Base-by-base conservation (phyloP, 169 alveolate species). In the Theileria orientalis region DNA sequence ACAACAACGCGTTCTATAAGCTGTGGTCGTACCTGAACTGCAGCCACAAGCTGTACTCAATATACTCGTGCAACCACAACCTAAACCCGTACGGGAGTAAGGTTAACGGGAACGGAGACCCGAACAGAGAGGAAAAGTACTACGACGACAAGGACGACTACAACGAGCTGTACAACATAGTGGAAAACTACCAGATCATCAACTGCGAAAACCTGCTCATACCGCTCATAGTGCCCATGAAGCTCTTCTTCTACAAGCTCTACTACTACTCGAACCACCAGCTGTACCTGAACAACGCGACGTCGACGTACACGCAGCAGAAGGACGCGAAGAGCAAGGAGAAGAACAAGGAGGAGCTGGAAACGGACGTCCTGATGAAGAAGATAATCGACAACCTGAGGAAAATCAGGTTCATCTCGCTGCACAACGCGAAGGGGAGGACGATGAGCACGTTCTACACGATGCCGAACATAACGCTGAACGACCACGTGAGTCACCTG, bases 21-120 rank as follows among this genome's bases (percentile, higher is more conserved):
- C 51, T 76, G 46, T 76, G 86, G 86, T 2, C 78, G 64, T 52
- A 64, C 40, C 60, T 76, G 32, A 67, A 76, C 44, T 76, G 86
- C 35, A 74, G 69, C 33, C 40, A 64, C 51, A 56, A 56, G 66
- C 66, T 56, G 3, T 56, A 56, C 66, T 56, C 66, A 56, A 25
- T 56, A 0, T 56, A 56, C 42, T 56, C 66, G 16, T n/a, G 21
- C 66, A 56, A 56, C 66, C 21, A 32, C 21, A 56, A 56, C 42
- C 19, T 56, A 1, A 56, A 56, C 66, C 66, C 66, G 25, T 56
- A 56, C 42, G 16, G 5, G 8, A 56, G 37, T 25, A 56, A 56
- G 16, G 42, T 32, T 23, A 56, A 30, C 42, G 21, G 37, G 21
- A 9, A 19, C 14, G 42, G 21, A 3, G 44, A 37, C 5, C 5